Percentiles rank a stretch among this genome's conserved stretches.
phyloP scores from a whole-genome alignment of 169 alveolate genomes.

The Pseudocohnilembus persalinus region DNA sequence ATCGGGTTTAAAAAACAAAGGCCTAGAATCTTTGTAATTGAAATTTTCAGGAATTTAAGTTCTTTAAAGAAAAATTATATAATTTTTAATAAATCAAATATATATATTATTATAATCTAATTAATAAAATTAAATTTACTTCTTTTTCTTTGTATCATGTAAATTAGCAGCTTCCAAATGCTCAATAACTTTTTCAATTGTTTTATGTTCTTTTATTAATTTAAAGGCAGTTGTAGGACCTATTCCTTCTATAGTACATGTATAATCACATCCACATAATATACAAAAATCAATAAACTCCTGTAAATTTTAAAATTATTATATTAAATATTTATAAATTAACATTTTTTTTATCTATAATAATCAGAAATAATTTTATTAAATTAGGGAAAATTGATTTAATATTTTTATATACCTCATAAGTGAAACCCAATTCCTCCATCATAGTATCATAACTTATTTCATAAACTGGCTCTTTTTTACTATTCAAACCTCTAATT shows the following conservation, averaged over 20 bases:
- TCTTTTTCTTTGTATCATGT: constrained; percentile 58
- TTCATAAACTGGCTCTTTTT: constrained; percentile 69
- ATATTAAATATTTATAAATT: too few relatives aligned
- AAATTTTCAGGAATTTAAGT: constrained; percentile 61
- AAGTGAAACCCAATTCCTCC: constrained; percentile 46
- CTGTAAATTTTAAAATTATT: constrained; percentile 88
- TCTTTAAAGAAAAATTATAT: neutral
- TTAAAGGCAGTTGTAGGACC: constrained; percentile 97
- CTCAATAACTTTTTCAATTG: constrained; percentile 87
- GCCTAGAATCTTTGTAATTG: constrained; percentile 60
- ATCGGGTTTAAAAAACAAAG: constrained; percentile 62
- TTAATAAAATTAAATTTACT: neutral
- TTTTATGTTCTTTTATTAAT: constrained; percentile 85
- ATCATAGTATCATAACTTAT: constrained; percentile 61
- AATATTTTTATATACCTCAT: too few relatives aligned
- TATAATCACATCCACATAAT: constrained; percentile 97
- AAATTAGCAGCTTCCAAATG: constrained; percentile 64
- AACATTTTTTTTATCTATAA: too few relatives aligned
- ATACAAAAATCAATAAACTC: constrained; percentile 28
- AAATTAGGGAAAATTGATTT: too few relatives aligned
- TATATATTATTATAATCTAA: too few relatives aligned
- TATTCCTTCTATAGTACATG: constrained; percentile 93
- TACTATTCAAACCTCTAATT: constrained; percentile 74
- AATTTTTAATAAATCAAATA: too few relatives aligned
- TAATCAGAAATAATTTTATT: too few relatives aligned